A percentile compares a stretch with the other conserved stretches of the same genome.
Conservation (phyloP, 441 rosid genomes). For the Erysimum pusillum region DNA sequence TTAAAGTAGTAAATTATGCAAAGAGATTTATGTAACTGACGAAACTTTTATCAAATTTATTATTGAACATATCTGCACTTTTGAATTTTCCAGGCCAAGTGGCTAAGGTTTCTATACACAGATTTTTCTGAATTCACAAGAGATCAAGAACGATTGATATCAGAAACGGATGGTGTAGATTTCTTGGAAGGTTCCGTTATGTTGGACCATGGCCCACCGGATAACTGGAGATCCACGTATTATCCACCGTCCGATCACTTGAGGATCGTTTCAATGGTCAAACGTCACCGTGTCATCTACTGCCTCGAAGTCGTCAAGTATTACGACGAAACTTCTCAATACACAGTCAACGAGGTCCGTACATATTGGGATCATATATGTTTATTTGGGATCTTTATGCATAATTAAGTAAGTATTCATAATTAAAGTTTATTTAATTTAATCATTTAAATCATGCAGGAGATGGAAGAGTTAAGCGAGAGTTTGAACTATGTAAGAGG, state of each 20-base stretch:
- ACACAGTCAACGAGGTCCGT: conserved; percentile 61
- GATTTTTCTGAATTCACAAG: conserved; percentile 74
- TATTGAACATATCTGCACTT: background rate
- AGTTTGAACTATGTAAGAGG: conserved; percentile 61
- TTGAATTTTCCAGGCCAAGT: conserved; percentile 65
- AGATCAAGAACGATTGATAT: conserved; percentile 87
- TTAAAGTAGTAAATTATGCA: conserved; percentile 1
- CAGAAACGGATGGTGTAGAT: conserved; percentile 64
- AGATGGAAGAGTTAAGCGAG: conserved; percentile 52
- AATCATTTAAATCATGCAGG: conserved; percentile 48
- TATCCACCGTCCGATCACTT: conserved; percentile 66
- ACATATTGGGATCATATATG: conserved; percentile 12
- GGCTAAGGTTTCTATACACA: conserved; percentile 83
- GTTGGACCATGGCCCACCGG: conserved; percentile 65
- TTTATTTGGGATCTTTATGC: conserved; percentile 16
- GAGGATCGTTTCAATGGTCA: conserved; percentile 62
- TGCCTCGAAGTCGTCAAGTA: conserved; percentile 85
- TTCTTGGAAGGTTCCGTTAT: conserved; percentile 86
- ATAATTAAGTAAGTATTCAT: background rate
- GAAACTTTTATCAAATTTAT: background rate
- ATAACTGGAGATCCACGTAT: conserved; percentile 71
- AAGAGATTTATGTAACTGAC: background rate
- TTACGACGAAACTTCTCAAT: conserved; percentile 64
- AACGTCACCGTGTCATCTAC: conserved; percentile 67
- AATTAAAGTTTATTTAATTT: background rate